Percentiles rank a stretch among this genome's conserved stretches.
Conservation (phyloP, 306 rosid species). For the Vicia faba region DNA sequence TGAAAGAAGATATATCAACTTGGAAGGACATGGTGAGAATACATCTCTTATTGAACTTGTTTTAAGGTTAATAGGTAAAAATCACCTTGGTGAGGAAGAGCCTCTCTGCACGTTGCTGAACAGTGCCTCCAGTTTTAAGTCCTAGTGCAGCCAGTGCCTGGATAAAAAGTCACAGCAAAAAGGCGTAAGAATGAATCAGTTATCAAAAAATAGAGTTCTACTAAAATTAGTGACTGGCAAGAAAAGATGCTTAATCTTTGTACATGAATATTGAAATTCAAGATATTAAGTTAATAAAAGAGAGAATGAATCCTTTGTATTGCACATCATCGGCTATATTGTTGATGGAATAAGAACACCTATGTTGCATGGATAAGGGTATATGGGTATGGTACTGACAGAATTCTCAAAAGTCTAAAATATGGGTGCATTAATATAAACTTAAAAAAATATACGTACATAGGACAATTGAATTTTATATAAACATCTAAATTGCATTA, state of each 20-base stretch:
- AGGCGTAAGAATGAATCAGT: neutral
- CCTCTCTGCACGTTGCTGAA: constrained; percentile 98
- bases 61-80: constrained; percentile 25
- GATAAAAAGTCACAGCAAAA: constrained; percentile 11
- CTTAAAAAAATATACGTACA: neutral
- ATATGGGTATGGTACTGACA: neutral
- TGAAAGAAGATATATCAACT: constrained; percentile 7
- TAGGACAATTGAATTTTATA: neutral
- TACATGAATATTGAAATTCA: constrained; percentile 20
- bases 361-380: neutral
- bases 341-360: neutral
- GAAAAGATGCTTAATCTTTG: constrained; percentile 5
- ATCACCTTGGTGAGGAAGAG: constrained; percentile 90
- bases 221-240: constrained; percentile 19
- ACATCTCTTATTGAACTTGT: neutral
- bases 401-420: neutral
- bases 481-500: neutral
- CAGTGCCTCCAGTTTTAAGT: constrained; percentile 87
- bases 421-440: neutral
- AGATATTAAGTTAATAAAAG: constrained; percentile 8
- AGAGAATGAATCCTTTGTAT: constrained; percentile 5
- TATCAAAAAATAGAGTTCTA: constrained; percentile 12
- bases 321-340: neutral
- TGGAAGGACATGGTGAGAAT: neutral
- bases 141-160: constrained; percentile 84